Evolutionary conservation across 495 filamentous ascomycete genomes (phyloP).

Genomic region (Aspergillus sclerotiicarbonarius): DNA sequence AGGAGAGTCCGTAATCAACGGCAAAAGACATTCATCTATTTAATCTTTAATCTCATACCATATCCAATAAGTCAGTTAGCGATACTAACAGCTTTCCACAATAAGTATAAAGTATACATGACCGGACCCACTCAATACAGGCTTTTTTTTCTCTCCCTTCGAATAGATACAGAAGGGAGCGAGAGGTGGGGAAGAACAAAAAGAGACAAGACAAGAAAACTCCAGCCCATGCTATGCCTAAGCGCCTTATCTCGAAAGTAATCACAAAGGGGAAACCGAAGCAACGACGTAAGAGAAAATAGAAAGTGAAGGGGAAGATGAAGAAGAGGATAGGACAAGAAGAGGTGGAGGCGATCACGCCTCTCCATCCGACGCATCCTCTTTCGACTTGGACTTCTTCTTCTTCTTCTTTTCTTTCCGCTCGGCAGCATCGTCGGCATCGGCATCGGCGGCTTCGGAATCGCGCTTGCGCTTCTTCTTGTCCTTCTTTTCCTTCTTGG

Average conservation of each 20-base stretch:
- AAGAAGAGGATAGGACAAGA: background rate
- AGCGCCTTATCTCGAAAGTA: slow-evolving; percentile 22
- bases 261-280: slow-evolving; percentile 14
- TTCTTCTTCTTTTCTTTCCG: slow-evolving; percentile 47
- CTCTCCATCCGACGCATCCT: slow-evolving; percentile 29
- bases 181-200: background rate
- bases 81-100: background rate
- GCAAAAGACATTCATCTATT: background rate
- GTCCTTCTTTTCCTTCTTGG: slow-evolving; percentile 39
- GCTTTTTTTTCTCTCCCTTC: background rate
- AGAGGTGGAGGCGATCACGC: slow-evolving; percentile 18
- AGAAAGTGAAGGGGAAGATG: background rate
- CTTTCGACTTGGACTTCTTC: slow-evolving; percentile 48
- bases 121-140: background rate
- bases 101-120: slow-evolving; percentile 1
- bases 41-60: background rate
- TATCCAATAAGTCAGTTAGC: background rate
- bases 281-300: slow-evolving; percentile 2
- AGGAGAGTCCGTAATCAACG: too few species aligned
- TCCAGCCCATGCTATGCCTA: slow-evolving; percentile 34
- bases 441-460: slow-evolving; percentile 27
- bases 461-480: slow-evolving; percentile 46
- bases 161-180: background rate
- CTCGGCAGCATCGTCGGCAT: slow-evolving; percentile 34
- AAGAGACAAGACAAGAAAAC: slow-evolving; percentile 15